Evolutionary conservation across 345 rosid species (phyloP), one percentile per base, ranked within the genome.

Genomic region (Syzygium aromaticum): DNA sequence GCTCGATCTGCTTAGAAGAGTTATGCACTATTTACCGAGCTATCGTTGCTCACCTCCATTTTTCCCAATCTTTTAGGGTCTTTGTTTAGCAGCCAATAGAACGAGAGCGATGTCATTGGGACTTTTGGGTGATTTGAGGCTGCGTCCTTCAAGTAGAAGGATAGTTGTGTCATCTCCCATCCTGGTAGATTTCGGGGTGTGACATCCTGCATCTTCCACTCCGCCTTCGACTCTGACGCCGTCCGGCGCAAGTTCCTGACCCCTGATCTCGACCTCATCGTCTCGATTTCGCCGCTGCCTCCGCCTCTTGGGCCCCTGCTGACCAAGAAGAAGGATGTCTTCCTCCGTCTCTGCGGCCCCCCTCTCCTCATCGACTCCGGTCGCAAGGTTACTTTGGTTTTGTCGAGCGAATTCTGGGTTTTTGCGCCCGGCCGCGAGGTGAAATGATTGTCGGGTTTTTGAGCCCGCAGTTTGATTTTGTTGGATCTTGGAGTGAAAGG

Each of bases 211-310:
- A 7, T 85, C 21, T 92, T 93, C 54, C 90, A 59, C 83, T 88
- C 91, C 3, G 93, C 93, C 10, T 91, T 90, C 3, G 63, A 86
- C 51, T 92, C 94, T 43, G 95, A 95, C 85, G 84, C 28, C 53
- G 96, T 92, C 11, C 93, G 97, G 97, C 84, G 86, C 13, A 88
- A 78, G 52, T 95, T 92, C 87, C 88, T 95, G 14, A 95, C 95
- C 15, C 59, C 88, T 1, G 94, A 93, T 21, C 88, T 89, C 78
- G 86, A 52, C 11, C 40, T 88, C 17, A 87, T 92, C 78, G 67
- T 90, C 77, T 89, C 88, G 10, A 85, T 90, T 54, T 22, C 86
- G 43, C 43, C 59, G n/a, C 61, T 13, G 61, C 59, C 61, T n/a
- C 61, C n/a, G n/a, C n/a, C n/a, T 25, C 15, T n/a, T n/a, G 64